phyloP scores from a whole-genome alignment of 176 grass and related monocot species.

The Juncus effusus region DNA sequence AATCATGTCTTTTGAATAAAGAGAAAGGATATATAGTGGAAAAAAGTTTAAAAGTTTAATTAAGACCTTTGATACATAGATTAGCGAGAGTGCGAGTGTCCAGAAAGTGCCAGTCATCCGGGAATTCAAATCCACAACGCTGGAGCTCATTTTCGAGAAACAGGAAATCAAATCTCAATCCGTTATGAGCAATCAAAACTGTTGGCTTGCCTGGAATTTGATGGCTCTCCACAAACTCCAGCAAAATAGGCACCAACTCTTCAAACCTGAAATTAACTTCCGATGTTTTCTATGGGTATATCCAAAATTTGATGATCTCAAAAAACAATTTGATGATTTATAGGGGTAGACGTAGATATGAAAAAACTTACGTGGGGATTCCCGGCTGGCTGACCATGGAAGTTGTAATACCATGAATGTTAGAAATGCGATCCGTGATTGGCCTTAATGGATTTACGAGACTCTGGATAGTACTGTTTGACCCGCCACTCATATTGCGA shows the following conservation, averaged over 20 bases:
- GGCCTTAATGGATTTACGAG: constrained; percentile 52
- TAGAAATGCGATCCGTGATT: constrained; percentile 31
- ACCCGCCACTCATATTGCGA: constrained; percentile 72
- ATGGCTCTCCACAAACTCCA: constrained; percentile 51
- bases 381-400: constrained; percentile 50
- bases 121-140: constrained; percentile 49
- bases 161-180: constrained; percentile 46
- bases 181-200: constrained; percentile 78
- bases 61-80: too few relatives aligned
- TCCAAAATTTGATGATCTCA: too few relatives aligned
- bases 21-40: too few relatives aligned
- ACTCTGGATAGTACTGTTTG: constrained; percentile 66
- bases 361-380: constrained; percentile 58
- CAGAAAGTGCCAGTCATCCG: constrained; percentile 60
- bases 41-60: too few relatives aligned
- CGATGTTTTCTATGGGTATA: too few relatives aligned
- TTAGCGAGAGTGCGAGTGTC: constrained; percentile 37
- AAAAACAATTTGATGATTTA: neutral
- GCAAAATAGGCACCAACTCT: constrained; percentile 55
- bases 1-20: too few relatives aligned
- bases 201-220: constrained; percentile 61
- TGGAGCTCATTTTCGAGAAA: constrained; percentile 61
- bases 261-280: constrained; percentile 41
- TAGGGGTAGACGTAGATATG: neutral
- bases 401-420: constrained; percentile 56